These are phyloP conservation scores for Phragmites australis DNA, from an alignment of 176 grass and related monocot genomes.

Conservation along the genomic window DNA sequence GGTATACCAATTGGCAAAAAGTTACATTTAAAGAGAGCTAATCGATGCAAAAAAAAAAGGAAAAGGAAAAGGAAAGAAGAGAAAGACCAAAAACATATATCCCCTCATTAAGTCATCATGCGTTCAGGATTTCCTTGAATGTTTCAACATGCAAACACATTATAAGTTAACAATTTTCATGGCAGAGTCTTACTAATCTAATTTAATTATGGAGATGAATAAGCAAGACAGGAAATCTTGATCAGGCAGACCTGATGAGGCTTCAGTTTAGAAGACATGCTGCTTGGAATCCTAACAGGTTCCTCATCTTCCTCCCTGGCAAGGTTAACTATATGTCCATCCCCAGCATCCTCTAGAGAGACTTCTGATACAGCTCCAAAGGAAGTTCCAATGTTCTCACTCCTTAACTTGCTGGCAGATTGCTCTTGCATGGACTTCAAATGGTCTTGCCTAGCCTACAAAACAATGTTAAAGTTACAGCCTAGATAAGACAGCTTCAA, in stretches of 20 bases:
- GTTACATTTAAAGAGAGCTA: no score
- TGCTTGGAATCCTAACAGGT: slow-evolving; percentile 83
- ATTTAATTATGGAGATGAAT: slow-evolving; percentile 27
- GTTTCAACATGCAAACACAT: slow-evolving; percentile 10
- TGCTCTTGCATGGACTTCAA: slow-evolving; percentile 93
- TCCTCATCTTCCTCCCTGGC: slow-evolving; percentile 86
- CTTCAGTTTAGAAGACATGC: slow-evolving; percentile 91
- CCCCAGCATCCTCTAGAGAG: slow-evolving; percentile 52
- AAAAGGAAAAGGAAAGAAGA: no score
- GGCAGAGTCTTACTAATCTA: not conserved
- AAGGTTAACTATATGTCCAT: slow-evolving; percentile 85
- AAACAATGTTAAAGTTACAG: slow-evolving; percentile 32
- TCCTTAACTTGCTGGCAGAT: slow-evolving; percentile 67
- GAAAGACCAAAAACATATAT: no score
- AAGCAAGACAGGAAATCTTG: not conserved
- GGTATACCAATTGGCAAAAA: not conserved
- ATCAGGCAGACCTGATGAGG: slow-evolving; percentile 67
- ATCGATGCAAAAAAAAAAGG: no score
- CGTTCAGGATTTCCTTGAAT: not conserved
- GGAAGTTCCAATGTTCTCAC: slow-evolving; percentile 35
- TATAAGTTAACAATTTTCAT: slow-evolving; percentile 6
- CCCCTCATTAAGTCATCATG: not conserved
- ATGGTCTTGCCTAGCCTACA: slow-evolving; percentile 97
- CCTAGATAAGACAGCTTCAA: slow-evolving; percentile 8
- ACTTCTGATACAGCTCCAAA: slow-evolving; percentile 45